Percentiles rank a stretch among this genome's conserved stretches.
Evolutionary conservation across 352 stramenopile genomes (phyloP).

Genomic region (Globisporangium okanoganense): DNA sequence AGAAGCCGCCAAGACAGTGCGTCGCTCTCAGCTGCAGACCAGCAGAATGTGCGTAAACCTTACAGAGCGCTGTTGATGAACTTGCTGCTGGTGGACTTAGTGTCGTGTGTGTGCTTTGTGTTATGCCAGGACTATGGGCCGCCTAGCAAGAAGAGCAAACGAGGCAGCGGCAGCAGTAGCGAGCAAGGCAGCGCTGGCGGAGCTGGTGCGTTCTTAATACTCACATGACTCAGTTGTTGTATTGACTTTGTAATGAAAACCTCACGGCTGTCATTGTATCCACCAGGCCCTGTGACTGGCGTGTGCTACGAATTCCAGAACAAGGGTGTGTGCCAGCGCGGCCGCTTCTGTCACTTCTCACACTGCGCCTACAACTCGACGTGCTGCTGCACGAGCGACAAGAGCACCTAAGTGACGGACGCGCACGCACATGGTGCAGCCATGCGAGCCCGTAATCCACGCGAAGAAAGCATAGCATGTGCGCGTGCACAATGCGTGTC

Average conservation of each 20-base stretch:
- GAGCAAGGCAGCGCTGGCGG: conserved; percentile 18
- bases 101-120: not conserved
- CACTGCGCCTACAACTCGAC: conserved; percentile 86
- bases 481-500: no score
- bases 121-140: conserved; percentile 47
- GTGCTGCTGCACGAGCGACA: conserved; percentile 72
- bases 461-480: no score
- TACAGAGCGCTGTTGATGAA: not conserved
- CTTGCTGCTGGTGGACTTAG: not conserved
- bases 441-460: no score
- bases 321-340: conserved; percentile 82
- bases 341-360: conserved; percentile 83
- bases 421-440: no score
- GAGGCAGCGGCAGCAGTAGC: conserved; percentile 14
- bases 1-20: conserved; percentile 32
- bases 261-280: not conserved
- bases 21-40: not conserved
- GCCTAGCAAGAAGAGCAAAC: conserved; percentile 62
- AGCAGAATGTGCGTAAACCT: conserved; percentile 33
- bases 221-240: no score
- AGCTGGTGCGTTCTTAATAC: not conserved
- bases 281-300: conserved; percentile 50
- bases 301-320: conserved; percentile 90
- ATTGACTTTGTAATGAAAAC: not conserved
- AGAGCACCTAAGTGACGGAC: conserved; percentile 90